Conservation (phyloP, 208 protist genomes). For the Leishmania guyanensis region DNA sequence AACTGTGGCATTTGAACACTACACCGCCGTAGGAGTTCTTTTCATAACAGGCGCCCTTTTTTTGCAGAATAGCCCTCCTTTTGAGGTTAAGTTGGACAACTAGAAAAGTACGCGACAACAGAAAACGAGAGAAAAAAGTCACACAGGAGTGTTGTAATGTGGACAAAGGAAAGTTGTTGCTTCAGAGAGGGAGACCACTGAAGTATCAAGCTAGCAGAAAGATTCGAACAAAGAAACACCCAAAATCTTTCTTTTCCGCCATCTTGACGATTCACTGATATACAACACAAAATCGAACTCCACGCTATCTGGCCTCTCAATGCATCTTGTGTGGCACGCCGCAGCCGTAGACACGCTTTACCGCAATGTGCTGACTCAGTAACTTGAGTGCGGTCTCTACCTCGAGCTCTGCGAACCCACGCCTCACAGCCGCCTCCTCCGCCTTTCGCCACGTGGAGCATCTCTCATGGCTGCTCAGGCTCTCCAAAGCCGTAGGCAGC, state of each 20-base stretch:
- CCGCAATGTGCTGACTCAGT: too few relatives aligned
- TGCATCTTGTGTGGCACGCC: too few relatives aligned
- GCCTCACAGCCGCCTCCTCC: too few relatives aligned
- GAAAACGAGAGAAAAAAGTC: neutral
- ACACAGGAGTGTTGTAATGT: neutral
- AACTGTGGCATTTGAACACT: neutral
- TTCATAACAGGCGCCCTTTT: neutral
- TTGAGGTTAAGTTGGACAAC: neutral
- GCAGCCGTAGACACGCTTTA: too few relatives aligned
- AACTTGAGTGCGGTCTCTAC: too few relatives aligned
- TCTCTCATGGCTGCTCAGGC: neutral
- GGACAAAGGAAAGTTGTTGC: neutral
- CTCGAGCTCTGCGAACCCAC: too few relatives aligned
- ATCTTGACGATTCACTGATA: neutral
- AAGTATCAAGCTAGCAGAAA: neutral
- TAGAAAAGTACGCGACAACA: neutral
- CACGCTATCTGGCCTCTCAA: neutral
- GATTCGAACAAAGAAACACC: neutral
- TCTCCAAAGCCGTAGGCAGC: neutral
- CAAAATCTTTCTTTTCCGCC: neutral
- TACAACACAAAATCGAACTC: neutral
- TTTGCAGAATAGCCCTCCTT: neutral
- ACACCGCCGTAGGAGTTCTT: neutral
- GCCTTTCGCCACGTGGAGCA: neutral
- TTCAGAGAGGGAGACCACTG: neutral